These are phyloP conservation scores for Pseudocercospora ulei DNA, from an alignment of 2,329 filamentous ascomycete species.

Conservation along the genomic window DNA sequence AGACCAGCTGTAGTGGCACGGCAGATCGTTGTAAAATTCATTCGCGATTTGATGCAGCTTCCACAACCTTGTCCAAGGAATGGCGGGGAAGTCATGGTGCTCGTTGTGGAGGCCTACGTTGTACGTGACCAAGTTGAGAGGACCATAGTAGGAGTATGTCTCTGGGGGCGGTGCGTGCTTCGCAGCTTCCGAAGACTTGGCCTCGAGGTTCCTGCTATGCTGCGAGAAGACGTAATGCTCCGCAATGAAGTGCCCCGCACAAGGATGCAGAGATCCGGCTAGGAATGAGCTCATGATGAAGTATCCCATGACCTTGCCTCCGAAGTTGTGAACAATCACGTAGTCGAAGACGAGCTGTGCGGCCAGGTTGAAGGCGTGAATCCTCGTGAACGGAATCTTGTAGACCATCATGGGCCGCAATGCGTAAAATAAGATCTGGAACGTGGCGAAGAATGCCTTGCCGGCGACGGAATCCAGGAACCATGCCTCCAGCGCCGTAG, in stretches of 20 bases:
- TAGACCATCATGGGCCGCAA: constrained; percentile 92
- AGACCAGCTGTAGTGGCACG: constrained; percentile 79
- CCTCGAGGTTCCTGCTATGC: constrained; percentile 40
- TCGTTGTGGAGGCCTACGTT: constrained; percentile 98
- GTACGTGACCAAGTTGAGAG: constrained; percentile 85
- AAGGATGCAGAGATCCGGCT: constrained; percentile 84
- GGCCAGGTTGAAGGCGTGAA: constrained; percentile 72
- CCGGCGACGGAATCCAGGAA: constrained; percentile 90
- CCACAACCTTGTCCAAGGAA: constrained; percentile 84
- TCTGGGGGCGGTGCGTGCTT: constrained; percentile 57
- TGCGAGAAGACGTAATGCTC: constrained; percentile 62
- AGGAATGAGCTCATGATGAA: constrained; percentile 84
- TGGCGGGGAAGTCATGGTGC: constrained; percentile 95
- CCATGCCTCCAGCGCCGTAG: constrained; percentile 79
- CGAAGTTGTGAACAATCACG: constrained; percentile 52
- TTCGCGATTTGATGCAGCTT: constrained; percentile 66
- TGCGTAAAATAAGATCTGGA: constrained; percentile 98
- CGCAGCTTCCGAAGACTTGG: constrained; percentile 39
- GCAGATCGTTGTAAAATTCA: constrained; percentile 86
- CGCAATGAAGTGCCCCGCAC: constrained; percentile 95
- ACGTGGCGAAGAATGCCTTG: constrained; percentile 98
- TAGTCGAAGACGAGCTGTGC: constrained; percentile 72
- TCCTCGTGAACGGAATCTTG: constrained; percentile 71
- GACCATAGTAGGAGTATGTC: constrained; percentile 94
- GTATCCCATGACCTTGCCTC: constrained; percentile 63